A percentile compares a stretch with the other conserved stretches of the same genome.
Evolutionary conservation across 202 grass and related monocot genomes (phyloP).

Genomic region (Setaria italica): DNA sequence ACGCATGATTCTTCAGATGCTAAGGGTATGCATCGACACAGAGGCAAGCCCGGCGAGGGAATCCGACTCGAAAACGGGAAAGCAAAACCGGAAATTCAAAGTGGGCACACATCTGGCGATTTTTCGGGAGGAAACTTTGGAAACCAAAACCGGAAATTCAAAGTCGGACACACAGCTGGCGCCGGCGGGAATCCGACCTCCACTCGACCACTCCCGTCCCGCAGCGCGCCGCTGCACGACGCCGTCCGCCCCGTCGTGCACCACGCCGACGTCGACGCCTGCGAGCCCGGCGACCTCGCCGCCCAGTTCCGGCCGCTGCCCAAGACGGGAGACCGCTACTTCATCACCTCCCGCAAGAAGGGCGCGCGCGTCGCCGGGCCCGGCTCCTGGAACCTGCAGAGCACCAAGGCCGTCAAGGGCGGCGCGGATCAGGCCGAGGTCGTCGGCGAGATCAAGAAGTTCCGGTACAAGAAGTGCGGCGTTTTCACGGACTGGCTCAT

Average conservation of each 20-base stretch:
- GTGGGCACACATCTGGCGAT: too few relatives aligned
- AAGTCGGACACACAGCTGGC: too few relatives aligned
- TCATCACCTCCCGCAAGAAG: slow-evolving; percentile 7
- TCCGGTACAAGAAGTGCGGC: neutral
- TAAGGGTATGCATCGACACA: too few relatives aligned
- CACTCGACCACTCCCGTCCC: too few relatives aligned
- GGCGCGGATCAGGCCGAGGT: neutral
- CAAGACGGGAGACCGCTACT: slow-evolving; percentile 2
- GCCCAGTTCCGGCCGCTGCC: neutral
- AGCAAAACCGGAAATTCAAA: too few relatives aligned
- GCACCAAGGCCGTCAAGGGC: neutral
- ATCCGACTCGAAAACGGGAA: too few relatives aligned
- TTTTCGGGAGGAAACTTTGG: too few relatives aligned
- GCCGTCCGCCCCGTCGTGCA: neutral
- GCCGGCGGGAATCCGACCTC: too few relatives aligned
- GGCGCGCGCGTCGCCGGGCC: slow-evolving; percentile 1
- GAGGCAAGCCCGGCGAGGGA: too few relatives aligned
- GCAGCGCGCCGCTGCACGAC: neutral
- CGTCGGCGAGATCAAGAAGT: neutral
- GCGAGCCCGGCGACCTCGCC: slow-evolving; percentile 2
- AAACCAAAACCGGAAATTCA: too few relatives aligned
- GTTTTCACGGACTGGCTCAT: neutral
- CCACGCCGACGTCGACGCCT: neutral
- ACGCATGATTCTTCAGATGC: too few relatives aligned
- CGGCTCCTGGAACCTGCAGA: neutral